phyloP scores from a whole-genome alignment of 257 asterid species.

The Mitragyna speciosa region DNA sequence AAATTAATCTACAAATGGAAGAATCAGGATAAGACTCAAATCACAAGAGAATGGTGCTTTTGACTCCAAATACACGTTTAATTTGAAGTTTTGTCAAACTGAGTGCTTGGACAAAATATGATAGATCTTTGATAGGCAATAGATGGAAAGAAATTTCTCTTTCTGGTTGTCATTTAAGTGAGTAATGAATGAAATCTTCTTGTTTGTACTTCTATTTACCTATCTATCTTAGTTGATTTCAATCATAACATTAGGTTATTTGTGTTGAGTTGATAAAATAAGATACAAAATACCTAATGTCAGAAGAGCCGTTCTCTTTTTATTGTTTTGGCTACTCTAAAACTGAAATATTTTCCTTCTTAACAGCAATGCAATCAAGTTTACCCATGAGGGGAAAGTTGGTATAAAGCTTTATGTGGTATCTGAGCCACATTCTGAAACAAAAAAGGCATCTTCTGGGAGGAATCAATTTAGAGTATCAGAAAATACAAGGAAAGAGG shows the following conservation, averaged over 20 bases:
- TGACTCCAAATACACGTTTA: not conserved
- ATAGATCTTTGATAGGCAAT: not conserved
- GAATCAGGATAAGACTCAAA: not conserved
- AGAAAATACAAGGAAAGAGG: constrained; percentile 28
- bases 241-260: too few species aligned
- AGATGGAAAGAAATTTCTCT: too few species aligned
- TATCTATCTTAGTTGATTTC: not conserved
- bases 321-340: not conserved
- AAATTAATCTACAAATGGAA: not conserved
- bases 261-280: not conserved
- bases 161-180: not conserved
- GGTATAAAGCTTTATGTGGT: constrained; percentile 75
- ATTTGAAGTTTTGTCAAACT: not conserved
- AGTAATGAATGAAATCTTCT: not conserved
- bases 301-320: not conserved
- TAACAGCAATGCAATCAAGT: constrained; percentile 81
- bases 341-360: constrained; percentile 3
- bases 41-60: not conserved
- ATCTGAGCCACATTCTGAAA: constrained; percentile 36
- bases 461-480: constrained; percentile 24
- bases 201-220: not conserved
- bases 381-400: constrained; percentile 90
- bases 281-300: not conserved
- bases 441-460: constrained; percentile 32
- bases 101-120: not conserved